phyloP scores from a whole-genome alignment of 2,329 filamentous ascomycete genomes.

The Sporothrix luriei region DNA sequence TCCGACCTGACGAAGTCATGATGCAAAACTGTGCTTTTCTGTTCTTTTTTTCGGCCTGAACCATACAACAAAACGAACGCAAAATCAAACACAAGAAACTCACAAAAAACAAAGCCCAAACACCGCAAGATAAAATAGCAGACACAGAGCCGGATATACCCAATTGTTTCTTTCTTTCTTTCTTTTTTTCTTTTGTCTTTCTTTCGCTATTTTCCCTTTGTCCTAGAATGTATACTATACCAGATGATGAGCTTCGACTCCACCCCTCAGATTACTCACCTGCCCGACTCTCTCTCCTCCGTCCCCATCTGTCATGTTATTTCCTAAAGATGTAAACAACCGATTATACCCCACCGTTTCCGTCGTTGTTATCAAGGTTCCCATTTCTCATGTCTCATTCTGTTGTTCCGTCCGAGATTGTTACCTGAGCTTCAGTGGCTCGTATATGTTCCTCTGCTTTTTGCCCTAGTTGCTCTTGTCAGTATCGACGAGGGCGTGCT shows the following conservation, averaged over 20 bases:
- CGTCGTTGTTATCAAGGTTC: neutral
- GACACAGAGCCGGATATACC: constrained; percentile 28
- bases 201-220: constrained; percentile 20
- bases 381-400: neutral
- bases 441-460: too few species aligned
- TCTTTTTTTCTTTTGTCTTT: neutral
- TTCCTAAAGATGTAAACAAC: constrained; percentile 13
- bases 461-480: neutral
- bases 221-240: constrained; percentile 13
- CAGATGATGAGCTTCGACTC: constrained; percentile 15
- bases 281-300: constrained; percentile 8
- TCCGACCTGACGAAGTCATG: constrained; percentile 17
- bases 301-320: constrained; percentile 6
- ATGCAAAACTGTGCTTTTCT: neutral
- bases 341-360: constrained; percentile 18
- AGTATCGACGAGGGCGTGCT: neutral
- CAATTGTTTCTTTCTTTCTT: neutral
- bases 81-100: neutral
- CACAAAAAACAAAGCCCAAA: constrained; percentile 3
- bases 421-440: neutral
- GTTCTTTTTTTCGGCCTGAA: neutral
- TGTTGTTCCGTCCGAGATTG: neutral
- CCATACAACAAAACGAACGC: too few species aligned
- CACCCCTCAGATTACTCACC: neutral
- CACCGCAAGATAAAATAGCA: neutral